A percentile compares a stretch with the other conserved stretches of the same genome.
These are phyloP conservation scores for Yamadazyma atmosphaerica DNA, from an alignment of 1,139 yeast genomes.

Conservation along the genomic window DNA sequence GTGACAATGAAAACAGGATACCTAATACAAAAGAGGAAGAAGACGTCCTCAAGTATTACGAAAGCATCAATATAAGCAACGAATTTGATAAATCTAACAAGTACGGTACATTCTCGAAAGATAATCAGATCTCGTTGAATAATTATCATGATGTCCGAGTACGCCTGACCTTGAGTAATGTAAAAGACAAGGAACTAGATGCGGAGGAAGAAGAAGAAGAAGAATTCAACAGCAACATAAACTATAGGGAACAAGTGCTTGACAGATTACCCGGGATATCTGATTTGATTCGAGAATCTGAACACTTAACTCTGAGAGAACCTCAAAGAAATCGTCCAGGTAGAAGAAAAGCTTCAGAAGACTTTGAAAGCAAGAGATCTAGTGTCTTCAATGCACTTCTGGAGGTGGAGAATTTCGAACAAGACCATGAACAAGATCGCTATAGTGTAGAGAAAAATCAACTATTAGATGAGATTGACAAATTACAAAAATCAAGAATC, in stretches of 20 bases:
- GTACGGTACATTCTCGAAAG: background rate
- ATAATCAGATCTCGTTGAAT: constrained; percentile 8
- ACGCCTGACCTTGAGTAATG: constrained; percentile 13
- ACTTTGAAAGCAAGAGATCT: background rate
- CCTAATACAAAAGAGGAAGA: constrained; percentile 5
- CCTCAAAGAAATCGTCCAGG: background rate
- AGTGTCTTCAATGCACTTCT: constrained; percentile 2
- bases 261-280: background rate
- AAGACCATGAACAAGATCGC: constrained; percentile 11
- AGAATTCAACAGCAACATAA: constrained; percentile 2
- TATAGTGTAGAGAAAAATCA: constrained; percentile 14
- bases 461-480: constrained; percentile 26
- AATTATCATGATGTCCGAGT: constrained; percentile 9
- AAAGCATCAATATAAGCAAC: constrained; percentile 5
- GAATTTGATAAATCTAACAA: constrained; percentile 7
- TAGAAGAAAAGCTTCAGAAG: background rate
- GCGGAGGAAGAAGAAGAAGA: background rate
- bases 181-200: constrained; percentile 10
- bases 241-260: constrained; percentile 4
- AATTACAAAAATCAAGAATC: constrained; percentile 28
- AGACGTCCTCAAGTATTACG: constrained; percentile 6
- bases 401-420: constrained; percentile 16
- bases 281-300: background rate
- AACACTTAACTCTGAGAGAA: background rate
- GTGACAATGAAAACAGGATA: background rate